A percentile compares a stretch with the other conserved stretches of the same genome.
These are phyloP conservation scores for Ustilago bromivora DNA, from an alignment of 1,284 basidiomycete species.

Conservation along the genomic window DNA sequence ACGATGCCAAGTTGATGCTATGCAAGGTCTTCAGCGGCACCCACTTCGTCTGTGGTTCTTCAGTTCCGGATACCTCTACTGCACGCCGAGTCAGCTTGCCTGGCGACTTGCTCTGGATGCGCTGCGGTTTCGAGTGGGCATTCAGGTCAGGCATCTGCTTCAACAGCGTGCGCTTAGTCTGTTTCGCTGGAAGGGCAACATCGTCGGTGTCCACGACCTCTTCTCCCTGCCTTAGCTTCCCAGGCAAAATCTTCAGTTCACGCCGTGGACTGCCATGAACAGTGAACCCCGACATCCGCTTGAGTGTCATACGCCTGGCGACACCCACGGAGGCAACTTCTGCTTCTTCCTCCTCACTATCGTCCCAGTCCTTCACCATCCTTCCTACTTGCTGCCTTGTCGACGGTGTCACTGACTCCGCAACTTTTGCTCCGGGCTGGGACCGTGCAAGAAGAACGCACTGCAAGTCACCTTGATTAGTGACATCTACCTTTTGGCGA, in stretches of 20 bases:
- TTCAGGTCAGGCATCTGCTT: background rate
- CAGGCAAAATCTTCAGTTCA: slow-evolving; percentile 1
- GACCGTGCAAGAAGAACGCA: slow-evolving; percentile 7
- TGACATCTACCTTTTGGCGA: background rate
- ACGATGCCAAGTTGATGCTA: background rate
- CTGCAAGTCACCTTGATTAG: background rate
- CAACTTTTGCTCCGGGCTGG: background rate
- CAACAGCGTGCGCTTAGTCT: background rate
- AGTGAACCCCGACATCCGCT: slow-evolving; percentile 23
- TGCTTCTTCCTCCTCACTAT: slow-evolving; percentile 29
- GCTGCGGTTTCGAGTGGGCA: no score
- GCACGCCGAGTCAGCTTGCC: slow-evolving; percentile 6
- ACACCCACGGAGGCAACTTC: slow-evolving; percentile 29
- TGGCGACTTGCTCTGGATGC: background rate
- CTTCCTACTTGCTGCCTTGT: background rate
- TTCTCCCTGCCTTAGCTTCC: slow-evolving; percentile 3
- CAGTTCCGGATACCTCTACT: background rate
- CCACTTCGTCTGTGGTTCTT: background rate
- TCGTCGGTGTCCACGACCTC: background rate
- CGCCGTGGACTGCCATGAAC: slow-evolving; percentile 12
- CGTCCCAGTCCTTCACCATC: slow-evolving; percentile 19
- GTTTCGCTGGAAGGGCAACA: background rate
- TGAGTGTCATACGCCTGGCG: slow-evolving; percentile 21
- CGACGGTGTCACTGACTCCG: background rate
- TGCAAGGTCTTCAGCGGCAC: background rate